Evolutionary conservation across 768 basidiomycete species (phyloP), one percentile per base, ranked within the genome.

Genomic region (Cystofilobasidium bisporidii): DNA sequence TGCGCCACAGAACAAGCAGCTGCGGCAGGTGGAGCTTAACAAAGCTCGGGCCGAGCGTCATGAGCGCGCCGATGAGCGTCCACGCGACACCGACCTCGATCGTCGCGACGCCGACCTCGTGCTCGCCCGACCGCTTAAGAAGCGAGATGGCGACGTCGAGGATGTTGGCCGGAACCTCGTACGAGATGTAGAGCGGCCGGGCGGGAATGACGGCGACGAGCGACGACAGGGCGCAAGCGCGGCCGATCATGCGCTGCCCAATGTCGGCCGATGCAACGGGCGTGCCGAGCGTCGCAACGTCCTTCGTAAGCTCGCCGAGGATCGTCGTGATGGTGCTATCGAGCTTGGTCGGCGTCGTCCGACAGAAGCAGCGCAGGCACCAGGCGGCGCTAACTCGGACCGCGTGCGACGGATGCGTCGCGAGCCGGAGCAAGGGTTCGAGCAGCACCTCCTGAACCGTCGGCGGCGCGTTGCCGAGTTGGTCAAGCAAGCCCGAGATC

Each of bases 1-100:
- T 99, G 38, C 96, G 82, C 96, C 96, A 99, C 3, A 99, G 83
- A 0, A 98, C 91, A 47, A 98, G 82, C 22, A 98, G 81, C 72
- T 97, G 94, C 0, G 93, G 88, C 1, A 98, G 83, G 75, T 99
- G 92, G 0, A 91, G 84, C 22, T 90, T 86, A 62, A 97, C 91
- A 71, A 98, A 96, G 72, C 91, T 88, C 3, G 89, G 90, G 0
- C 93, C 94, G 10, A 96, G 84, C 2, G 87, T 83, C 89, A 97
- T 91, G 33, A 98, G 78, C 0, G 91, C 86, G 0, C 88, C 86
- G 63, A 99, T 89, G 41, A 88, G 79, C 17, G 86, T 91, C 96
- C 96, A 98, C 0, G 93, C 91, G 0, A 93, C 87, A 74, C 94
- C 91, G 2, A 96, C 85, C 74, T 94, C 91, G 36, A 89, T 81